Evolutionary conservation across 1,139 yeast species (phyloP), one percentile per base, ranked within the genome.

Genomic region (Candida dubliniensis): DNA sequence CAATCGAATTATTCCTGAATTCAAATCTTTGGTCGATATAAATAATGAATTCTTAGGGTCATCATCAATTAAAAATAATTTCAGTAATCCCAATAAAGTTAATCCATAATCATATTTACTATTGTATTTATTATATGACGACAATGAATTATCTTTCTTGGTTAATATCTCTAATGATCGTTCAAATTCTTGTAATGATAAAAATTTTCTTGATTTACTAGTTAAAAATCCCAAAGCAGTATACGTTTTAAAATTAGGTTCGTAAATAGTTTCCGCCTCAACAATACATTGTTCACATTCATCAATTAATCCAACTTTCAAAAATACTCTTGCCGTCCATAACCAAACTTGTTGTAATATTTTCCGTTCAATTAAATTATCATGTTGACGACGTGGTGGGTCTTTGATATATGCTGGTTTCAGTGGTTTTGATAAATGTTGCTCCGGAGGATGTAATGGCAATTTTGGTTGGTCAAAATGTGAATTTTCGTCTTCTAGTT

Each of bases 261-360:
- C 74, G 45, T 62, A 69, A 13, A 72, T 65, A 1, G 72, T 64
- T 49, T 80, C 87, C 0, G 95, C 89, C 59, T 89, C 96, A 8
- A 76, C 74, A 7, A 89, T 74, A 42, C 96, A 87, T 49, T 80
- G 83, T 54, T 82, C 84, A 9, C 91, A 81, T 47, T 88, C 95
- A 7, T 69, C 76, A 3, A 65, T 51, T 43, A 79, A 66, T 1
- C 77, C 82, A 4, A 79, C 72, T 50, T 80, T 77, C 53, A 79
- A 66, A 60, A 87, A 90, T 32, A 88, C 67, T 34, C 76, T 76
- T 1, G 90, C 77, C 0, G 88, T 75, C 80, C 89, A 81, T 42
- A 89, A 62, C 96, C 96, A 90, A 10, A 87, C 58, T 30, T 73
- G 74, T 54, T 84, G 88, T 42, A 84, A 60, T 9, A 82, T 61